A percentile compares a stretch with the other conserved stretches of the same genome.
Evolutionary conservation across 176 grass and related monocot genomes (phyloP).

Genomic region (Avena atlantica): DNA sequence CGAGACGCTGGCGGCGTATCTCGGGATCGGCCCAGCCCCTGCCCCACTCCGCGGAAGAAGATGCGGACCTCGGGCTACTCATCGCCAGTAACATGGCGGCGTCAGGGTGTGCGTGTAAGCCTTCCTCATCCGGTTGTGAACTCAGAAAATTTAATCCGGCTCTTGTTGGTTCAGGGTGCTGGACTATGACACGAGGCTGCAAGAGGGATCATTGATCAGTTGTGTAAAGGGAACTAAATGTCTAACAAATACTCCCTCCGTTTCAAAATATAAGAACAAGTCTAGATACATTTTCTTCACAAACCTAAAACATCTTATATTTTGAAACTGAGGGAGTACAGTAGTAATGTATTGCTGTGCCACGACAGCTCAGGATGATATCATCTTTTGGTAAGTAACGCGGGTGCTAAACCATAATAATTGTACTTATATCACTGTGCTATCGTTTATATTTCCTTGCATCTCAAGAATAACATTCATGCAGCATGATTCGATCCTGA

Average conservation of each 20-base stretch:
- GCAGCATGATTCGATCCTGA: neutral
- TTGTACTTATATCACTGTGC: neutral
- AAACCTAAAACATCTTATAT: too few relatives aligned
- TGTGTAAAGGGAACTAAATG: neutral
- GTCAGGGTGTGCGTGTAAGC: slow-evolving; percentile 60
- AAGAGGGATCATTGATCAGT: slow-evolving; percentile 38
- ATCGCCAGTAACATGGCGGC: slow-evolving; percentile 61
- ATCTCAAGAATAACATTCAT: neutral
- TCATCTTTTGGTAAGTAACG: neutral
- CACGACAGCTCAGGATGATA: neutral
- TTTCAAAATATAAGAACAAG: too few relatives aligned
- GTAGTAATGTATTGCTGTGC: neutral
- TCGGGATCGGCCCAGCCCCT: slow-evolving; percentile 93
- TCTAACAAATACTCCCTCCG: neutral
- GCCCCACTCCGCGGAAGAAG: slow-evolving; percentile 71
- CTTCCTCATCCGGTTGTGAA: slow-evolving; percentile 44
- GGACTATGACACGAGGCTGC: slow-evolving; percentile 72
- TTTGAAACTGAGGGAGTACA: too few relatives aligned
- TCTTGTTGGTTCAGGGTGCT: slow-evolving; percentile 68
- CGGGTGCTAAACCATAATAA: neutral
- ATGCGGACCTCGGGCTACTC: slow-evolving; percentile 42
- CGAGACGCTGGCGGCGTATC: slow-evolving; percentile 69
- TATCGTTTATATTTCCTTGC: neutral
- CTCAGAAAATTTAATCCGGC: slow-evolving; percentile 54
- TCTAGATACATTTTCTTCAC: too few relatives aligned